Evolutionary conservation across 208 protist species (phyloP).

Genomic region (Leishmania aethiopica): DNA sequence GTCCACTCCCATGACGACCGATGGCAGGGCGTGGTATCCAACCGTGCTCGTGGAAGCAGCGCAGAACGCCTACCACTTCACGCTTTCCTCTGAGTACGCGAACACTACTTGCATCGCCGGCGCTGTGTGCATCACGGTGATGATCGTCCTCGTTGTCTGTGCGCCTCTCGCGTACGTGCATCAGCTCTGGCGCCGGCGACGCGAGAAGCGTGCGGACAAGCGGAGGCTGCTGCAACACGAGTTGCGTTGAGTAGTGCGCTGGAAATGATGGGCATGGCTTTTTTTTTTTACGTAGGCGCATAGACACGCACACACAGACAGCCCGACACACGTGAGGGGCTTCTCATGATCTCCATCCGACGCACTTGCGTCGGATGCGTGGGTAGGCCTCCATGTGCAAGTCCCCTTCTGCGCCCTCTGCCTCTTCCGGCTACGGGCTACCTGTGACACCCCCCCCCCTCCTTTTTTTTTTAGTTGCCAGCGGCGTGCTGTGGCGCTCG

Average conservation of each 20-base stretch:
- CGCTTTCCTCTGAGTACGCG: neutral
- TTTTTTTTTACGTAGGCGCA: neutral
- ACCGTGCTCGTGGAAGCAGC: neutral
- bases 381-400: neutral
- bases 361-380: neutral
- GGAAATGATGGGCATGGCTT: neutral
- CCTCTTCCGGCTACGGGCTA: neutral
- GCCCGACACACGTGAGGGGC: neutral
- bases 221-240: conserved; percentile 13
- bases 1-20: too few relatives aligned
- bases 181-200: conserved; percentile 14
- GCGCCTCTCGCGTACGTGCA: conserved; percentile 20
- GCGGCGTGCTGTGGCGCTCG: neutral
- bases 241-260: conserved; percentile 1
- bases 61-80: neutral
- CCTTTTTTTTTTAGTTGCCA: neutral
- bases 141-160: conserved; percentile 21
- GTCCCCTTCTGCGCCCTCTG: neutral
- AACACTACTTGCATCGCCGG: conserved; percentile 9
- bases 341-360: neutral
- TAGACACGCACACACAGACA: neutral
- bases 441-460: neutral
- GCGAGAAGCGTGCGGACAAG: conserved; percentile 12
- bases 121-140: conserved; percentile 11
- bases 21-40: neutral